Base-by-base conservation (phyloP, 2,329 filamentous ascomycete genomes). In the Aspergillus bombycis region DNA sequence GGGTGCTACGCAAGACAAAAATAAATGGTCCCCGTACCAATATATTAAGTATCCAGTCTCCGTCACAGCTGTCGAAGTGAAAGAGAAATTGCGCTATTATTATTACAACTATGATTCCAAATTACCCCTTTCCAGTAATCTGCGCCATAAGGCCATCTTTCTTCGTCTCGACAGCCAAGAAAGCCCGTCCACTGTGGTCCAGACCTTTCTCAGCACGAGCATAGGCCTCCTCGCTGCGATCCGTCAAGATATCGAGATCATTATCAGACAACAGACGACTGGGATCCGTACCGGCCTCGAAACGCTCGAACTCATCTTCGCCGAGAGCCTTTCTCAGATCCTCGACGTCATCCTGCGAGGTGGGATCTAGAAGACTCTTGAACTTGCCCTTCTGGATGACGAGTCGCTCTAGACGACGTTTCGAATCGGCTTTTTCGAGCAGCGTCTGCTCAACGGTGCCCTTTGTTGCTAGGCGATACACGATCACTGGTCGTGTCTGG, bases 361-460 rank as follows among this genome's bases (percentile, higher is more conserved):
- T 68, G 70, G 88, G 88, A 71, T 91, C 77, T 1, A 83, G 72
- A 79, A 93, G 87, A 12, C 86, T 89, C 67, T 85, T 88, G 78
- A 96, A 94, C 6, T 91, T 89, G 2, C 94, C 94, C 76, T 98
- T 98, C 65, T 94, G 91, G 72, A 99, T 99, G 8, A 99, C 93
- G 0, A 99, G 83, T 74, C 97, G 96, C 76, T 99, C 95, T 0
- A 99, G 84, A 1, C 94, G 86, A 0, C 95, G 89, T 78, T 99
- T 99, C 1, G 91, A 92, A 71, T 97, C 93, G 0, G 95, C 95
- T 38, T 91, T 93, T 71, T 93, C 86, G 0, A 98, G 86, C 0
- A 98, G 83, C 7, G 89, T 89, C 72, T 97, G 92, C 75, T 99
- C 95, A 0, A 99, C 92, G 0, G 95, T 98, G 10, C 91, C 92